Evolutionary conservation across 163 green algal genomes (phyloP), one percentile per base, ranked within the genome.

Genomic region (Dunaliella salina): DNA sequence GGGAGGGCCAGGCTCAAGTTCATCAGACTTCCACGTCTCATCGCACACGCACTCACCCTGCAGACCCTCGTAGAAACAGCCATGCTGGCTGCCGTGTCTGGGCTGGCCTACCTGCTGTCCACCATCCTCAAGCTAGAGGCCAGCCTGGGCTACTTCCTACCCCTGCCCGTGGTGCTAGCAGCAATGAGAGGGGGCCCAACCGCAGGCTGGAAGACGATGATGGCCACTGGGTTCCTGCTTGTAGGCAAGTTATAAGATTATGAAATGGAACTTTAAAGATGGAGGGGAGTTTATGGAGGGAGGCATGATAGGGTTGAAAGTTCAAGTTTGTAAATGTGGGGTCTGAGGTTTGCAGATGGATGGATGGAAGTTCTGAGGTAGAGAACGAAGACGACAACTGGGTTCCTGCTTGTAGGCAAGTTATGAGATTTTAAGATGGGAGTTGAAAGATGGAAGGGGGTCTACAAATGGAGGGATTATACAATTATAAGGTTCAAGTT

Each of bases 21-120:
- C 40, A 50, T 50, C 40, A 50, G 8, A 50, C 3, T 50, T 8
- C 40, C 40, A 15, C 40, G 4, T 50, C 40, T 15, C 40, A 50
- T 8, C 72, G 15, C 40, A 20, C 29, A 29, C 72, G 40, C 40
- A 35, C 72, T 20, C 32, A 40, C 1, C 12, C 25, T 80, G 79
- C 89, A 94, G 90, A 86, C 87, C 4, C 59, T 98, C 25, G 96
- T 98, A 24, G 95, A 98, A 87, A 97, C 94, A 25, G 94, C 96
- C 34, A 98, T 98, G 96, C 90, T 98, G 40, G 94, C 96, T 15
- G 94, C 96, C 1, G 92, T 98, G 50, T 91, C 92, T 0, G 96
- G 94, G 0, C 87, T 98, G n/a, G 91, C 91, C 0, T 98, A 95
- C 89, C 91, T 95, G 5, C 57, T 98, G 32, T 91, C 92, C 32